These are phyloP conservation scores for Helotiales sp. DNA, from an alignment of 2,329 filamentous ascomycete species.

Conservation along the genomic window DNA sequence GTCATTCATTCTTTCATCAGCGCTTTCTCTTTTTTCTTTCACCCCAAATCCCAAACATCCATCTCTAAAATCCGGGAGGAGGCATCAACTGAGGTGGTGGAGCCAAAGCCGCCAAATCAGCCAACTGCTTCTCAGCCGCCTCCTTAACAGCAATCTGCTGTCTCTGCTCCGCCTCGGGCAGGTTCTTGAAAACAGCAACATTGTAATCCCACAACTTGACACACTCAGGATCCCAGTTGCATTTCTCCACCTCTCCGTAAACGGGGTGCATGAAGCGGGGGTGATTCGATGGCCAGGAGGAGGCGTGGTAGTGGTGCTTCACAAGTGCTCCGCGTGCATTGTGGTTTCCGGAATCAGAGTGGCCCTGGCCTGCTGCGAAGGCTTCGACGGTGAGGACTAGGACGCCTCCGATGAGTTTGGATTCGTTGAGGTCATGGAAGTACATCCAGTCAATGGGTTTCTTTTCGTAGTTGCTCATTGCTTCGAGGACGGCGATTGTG, in stretches of 20 bases:
- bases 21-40: too few species aligned
- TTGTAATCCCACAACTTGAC: slow-evolving; percentile 66
- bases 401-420: slow-evolving; percentile 62
- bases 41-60: too few species aligned
- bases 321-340: slow-evolving; percentile 65
- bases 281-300: slow-evolving; percentile 67
- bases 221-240: slow-evolving; percentile 68
- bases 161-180: slow-evolving; percentile 60
- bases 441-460: slow-evolving; percentile 57
- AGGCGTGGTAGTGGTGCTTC: slow-evolving; percentile 75
- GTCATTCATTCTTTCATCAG: too few species aligned
- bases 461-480: slow-evolving; percentile 56
- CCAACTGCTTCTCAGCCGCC: slow-evolving; percentile 11
- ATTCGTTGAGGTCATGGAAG: slow-evolving; percentile 67
- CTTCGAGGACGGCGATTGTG: slow-evolving; percentile 61
- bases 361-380: slow-evolving; percentile 71
- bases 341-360: slow-evolving; percentile 72
- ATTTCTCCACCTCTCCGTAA: slow-evolving; percentile 69
- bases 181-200: slow-evolving; percentile 57
- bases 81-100: neutral
- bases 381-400: slow-evolving; percentile 70
- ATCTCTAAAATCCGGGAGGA: neutral
- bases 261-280: slow-evolving; percentile 67
- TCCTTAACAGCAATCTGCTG: slow-evolving; percentile 35
- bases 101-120: neutral